Percentiles rank a stretch among this genome's conserved stretches.
phyloP scores from a whole-genome alignment of 2,329 filamentous ascomycete genomes.

The Neonectria magnoliae region DNA sequence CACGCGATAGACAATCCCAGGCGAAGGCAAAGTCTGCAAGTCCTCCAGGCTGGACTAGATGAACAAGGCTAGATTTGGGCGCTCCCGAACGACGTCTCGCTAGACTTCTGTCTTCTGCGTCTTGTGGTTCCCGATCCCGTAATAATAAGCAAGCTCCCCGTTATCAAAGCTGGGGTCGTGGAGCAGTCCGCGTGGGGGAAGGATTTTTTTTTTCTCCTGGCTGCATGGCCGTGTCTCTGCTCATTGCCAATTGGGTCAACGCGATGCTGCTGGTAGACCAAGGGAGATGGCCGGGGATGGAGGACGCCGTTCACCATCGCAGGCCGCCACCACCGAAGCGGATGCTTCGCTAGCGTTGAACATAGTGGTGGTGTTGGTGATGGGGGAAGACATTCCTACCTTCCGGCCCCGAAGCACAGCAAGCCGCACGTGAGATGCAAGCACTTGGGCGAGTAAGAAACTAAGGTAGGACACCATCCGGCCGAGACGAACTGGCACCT shows the following conservation, averaged over 20 bases:
- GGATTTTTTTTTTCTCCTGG: constrained; percentile 5
- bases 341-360: constrained; percentile 13
- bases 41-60: background rate
- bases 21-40: background rate
- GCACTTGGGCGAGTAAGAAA: background rate
- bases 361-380: background rate
- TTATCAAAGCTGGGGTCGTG: constrained; percentile 33
- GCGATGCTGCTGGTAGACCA: background rate
- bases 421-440: constrained; percentile 3
- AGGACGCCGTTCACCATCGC: constrained; percentile 22
- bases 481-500: constrained; percentile 1
- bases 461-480: background rate
- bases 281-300: constrained; percentile 12
- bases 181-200: constrained; percentile 36
- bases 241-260: constrained; percentile 16
- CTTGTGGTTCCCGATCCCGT: constrained; percentile 9
- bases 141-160: constrained; percentile 12
- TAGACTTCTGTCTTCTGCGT: background rate
- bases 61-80: constrained; percentile 3
- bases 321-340: constrained; percentile 20
- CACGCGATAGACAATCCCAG: background rate
- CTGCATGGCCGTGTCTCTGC: background rate
- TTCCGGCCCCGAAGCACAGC: background rate
- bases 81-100: constrained; percentile 10
- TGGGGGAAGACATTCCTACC: background rate